phyloP scores from a whole-genome alignment of 371 early-diverging fungal species.

The Syncephalastrum racemosum region DNA sequence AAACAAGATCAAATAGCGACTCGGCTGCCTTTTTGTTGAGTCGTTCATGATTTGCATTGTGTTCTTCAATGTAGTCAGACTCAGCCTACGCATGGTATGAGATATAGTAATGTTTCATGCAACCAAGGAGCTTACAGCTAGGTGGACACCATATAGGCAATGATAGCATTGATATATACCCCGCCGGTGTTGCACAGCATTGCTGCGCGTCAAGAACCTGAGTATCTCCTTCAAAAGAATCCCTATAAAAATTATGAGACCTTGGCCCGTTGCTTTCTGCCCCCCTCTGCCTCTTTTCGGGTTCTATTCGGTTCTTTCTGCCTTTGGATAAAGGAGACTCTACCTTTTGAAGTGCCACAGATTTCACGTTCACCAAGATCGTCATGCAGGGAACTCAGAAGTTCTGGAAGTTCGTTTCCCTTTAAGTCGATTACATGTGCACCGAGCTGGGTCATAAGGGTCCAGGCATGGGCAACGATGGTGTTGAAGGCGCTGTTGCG shows the following conservation, averaged over 20 bases:
- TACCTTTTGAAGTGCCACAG: constrained; percentile 60
- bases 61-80: constrained; percentile 54
- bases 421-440: neutral
- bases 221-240: constrained; percentile 35
- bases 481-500: constrained; percentile 33
- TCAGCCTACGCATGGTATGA: constrained; percentile 40
- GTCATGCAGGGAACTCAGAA: constrained; percentile 57
- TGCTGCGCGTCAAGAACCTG: constrained; percentile 14
- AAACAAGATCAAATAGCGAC: constrained; percentile 48
- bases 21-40: constrained; percentile 60
- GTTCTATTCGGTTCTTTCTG: no score
- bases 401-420: constrained; percentile 28
- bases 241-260: constrained; percentile 19
- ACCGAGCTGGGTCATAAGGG: constrained; percentile 25
- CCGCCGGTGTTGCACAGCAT: constrained; percentile 22
- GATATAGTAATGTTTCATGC: neutral
- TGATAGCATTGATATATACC: constrained; percentile 69
- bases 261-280: no score
- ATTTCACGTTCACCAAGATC: constrained; percentile 67
- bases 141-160: constrained; percentile 64
- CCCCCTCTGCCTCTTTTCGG: no score
- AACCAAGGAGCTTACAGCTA: constrained; percentile 42
- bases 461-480: constrained; percentile 33
- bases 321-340: neutral
- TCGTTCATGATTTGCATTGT: constrained; percentile 43